These are phyloP conservation scores for Gryganskiella cystojenkinii DNA, from an alignment of 192 early-diverging fungal species.

Conservation along the genomic window DNA sequence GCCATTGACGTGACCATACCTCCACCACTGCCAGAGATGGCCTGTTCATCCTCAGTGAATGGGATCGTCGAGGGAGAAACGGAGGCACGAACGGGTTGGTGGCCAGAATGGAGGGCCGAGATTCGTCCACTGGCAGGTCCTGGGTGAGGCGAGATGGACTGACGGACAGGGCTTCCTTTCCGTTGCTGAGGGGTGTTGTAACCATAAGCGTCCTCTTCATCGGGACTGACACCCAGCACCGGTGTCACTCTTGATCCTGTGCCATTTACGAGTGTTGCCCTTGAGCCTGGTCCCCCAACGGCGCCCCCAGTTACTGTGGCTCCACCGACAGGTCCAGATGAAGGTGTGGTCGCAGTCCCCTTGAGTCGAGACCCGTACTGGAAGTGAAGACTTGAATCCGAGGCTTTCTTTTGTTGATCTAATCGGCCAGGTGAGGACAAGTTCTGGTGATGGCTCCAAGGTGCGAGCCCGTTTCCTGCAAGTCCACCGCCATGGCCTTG, in stretches of 20 bases:
- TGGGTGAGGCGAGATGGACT: no score
- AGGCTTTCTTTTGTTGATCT: constrained; percentile 36
- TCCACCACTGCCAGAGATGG: neutral
- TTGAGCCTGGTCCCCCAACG: constrained; percentile 11
- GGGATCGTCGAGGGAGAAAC: constrained; percentile 16
- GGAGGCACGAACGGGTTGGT: constrained; percentile 4
- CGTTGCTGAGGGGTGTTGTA: no score
- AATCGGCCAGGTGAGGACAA: constrained; percentile 38
- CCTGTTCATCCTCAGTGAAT: constrained; percentile 16
- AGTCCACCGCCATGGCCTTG: no score
- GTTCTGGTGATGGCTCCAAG: constrained; percentile 27
- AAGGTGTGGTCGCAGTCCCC: neutral
- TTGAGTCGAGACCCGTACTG: constrained; percentile 26
- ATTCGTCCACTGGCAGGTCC: no score
- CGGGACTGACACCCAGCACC: no score
- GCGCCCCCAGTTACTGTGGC: neutral
- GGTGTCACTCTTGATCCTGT: no score
- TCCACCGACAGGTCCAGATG: neutral
- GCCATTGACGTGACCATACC: constrained; percentile 17
- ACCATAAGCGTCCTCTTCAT: no score
- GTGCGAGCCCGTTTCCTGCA: constrained; percentile 8
- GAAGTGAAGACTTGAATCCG: constrained; percentile 29
- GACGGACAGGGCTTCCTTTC: no score
- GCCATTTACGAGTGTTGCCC: constrained; percentile 10
- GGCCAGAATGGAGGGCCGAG: neutral